Base-by-base conservation (phyloP, 768 basidiomycete species). In the Lentinula aciculospora region DNA sequence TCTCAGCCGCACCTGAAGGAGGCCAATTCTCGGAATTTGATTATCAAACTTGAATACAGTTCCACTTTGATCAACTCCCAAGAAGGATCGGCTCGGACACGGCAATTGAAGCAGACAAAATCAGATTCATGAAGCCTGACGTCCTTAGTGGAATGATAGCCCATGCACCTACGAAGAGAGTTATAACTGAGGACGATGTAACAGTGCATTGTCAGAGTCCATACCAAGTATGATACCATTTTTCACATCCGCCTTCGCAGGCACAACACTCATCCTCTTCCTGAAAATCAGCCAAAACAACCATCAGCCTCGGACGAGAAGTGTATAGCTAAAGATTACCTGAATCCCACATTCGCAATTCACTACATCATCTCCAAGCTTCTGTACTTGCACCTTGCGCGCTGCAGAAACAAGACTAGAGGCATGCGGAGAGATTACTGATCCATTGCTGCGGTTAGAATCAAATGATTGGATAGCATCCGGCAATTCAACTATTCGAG, bases 211-310 rank as follows among this genome's bases (percentile, higher is more conserved):
- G 5, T 17, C 19, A 25, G 54, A 59, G 28, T 58, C 66, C 81
- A 55, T 56, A 90, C 90, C 90, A 93, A 42, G 84, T 63, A 67
- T 93, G 91, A 66, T 81, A 86, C 89, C 89, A 91, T 58, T 74
- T 79, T 17, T 74, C 74, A 68, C 91, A 92, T n/a, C 76, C 81
- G 8, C 83, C 84, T 59, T 92, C 88, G 64, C 90, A 93, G 56
- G 81, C 76, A 57, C 82, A 78, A 28, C 62, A 65, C 23, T 79
- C 75, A 60, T 86, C 86, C 28, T 85, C 83, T 15, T 74, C 64
- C 87, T 90, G 65, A 13, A 25, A 25, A 37, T 5, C 1, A 28
- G 58, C 48, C 23, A 25, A 25, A 37, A 3, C 1, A 28, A 59
- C 48, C 17, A 9, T 31, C 27, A 59, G n/a, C 8, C 1, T 32